Percentiles rank a stretch among this genome's conserved stretches.
Conservation (phyloP, 192 early-diverging fungal species). For the Piromyces finnis region DNA sequence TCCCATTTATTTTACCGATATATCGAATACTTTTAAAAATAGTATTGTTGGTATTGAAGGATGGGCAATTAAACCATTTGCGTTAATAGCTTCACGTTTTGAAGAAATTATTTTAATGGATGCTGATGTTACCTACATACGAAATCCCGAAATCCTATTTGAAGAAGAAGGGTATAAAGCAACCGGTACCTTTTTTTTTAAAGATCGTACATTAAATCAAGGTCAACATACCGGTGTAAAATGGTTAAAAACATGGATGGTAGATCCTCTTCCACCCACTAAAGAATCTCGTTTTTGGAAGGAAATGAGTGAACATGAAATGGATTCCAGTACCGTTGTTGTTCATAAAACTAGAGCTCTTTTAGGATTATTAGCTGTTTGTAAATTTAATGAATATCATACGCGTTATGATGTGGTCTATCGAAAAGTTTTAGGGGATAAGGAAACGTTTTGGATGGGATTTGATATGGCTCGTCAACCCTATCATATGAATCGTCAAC, state of each 20-base stretch:
- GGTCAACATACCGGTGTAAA: constrained; percentile 6
- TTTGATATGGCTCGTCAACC: constrained; percentile 37
- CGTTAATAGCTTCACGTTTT: constrained; percentile 39
- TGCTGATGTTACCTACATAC: constrained; percentile 45
- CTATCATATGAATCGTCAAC: constrained; percentile 1
- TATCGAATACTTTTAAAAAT: constrained; percentile 15
- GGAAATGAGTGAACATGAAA: constrained; percentile 10
- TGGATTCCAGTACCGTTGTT: not conserved
- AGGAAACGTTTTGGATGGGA: constrained; percentile 52
- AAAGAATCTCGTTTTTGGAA: constrained; percentile 15
- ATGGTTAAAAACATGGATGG: constrained; percentile 32
- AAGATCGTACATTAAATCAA: constrained; percentile 31
- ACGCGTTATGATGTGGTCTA: constrained; percentile 27
- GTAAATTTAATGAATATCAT: constrained; percentile 6
- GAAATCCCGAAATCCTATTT: constrained; percentile 31
- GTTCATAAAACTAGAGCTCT: constrained; percentile 1
- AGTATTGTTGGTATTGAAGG: constrained; percentile 18
- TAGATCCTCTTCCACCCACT: constrained; percentile 15
- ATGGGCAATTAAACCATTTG: constrained; percentile 52
- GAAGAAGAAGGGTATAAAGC: constrained; percentile 16
- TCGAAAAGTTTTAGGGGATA: constrained; percentile 34
- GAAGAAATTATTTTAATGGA: constrained; percentile 45
- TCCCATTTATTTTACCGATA: constrained; percentile 10
- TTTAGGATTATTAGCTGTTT: not conserved
- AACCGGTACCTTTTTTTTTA: constrained; percentile 39